phyloP scores from a whole-genome alignment of 176 grass and related monocot species.

The Musa itinerans region DNA sequence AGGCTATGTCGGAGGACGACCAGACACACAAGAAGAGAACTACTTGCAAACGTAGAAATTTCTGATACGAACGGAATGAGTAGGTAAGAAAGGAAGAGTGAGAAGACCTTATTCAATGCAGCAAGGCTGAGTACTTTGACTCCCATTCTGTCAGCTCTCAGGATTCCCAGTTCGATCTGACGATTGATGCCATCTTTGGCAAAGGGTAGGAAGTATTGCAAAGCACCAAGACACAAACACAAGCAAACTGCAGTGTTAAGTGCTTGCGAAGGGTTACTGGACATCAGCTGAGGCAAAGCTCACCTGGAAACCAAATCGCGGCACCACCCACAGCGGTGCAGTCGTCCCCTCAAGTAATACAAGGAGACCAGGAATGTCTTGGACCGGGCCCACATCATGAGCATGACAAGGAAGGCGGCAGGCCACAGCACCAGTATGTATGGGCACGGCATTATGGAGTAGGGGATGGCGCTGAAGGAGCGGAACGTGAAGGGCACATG shows the following conservation, averaged over 20 bases:
- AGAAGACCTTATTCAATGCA: conserved; percentile 70
- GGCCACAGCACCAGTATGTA: conserved; percentile 49
- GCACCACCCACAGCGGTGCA: conserved; percentile 78
- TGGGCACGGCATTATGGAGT: conserved; percentile 18
- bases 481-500: conserved; percentile 76
- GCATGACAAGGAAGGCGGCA: conserved; percentile 37
- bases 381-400: conserved; percentile 55
- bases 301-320: conserved; percentile 80
- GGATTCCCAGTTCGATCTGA: conserved; percentile 81
- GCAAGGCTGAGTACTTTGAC: conserved; percentile 91
- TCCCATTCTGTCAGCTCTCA: conserved; percentile 71
- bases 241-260: too few relatives aligned
- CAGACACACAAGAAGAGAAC: too few relatives aligned
- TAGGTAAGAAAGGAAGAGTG: too few relatives aligned
- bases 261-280: too few relatives aligned
- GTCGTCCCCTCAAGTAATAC: conserved; percentile 48
- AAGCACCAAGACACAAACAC: neutral
- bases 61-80: too few relatives aligned
- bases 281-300: too few relatives aligned
- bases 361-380: conserved; percentile 82
- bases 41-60: too few relatives aligned
- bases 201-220: conserved; percentile 72
- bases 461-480: conserved; percentile 48
- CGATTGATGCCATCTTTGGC: conserved; percentile 69
- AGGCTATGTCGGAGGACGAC: too few relatives aligned